Base-by-base conservation (phyloP, 441 rosid species). In the Arabidopsis hybrid region DNA sequence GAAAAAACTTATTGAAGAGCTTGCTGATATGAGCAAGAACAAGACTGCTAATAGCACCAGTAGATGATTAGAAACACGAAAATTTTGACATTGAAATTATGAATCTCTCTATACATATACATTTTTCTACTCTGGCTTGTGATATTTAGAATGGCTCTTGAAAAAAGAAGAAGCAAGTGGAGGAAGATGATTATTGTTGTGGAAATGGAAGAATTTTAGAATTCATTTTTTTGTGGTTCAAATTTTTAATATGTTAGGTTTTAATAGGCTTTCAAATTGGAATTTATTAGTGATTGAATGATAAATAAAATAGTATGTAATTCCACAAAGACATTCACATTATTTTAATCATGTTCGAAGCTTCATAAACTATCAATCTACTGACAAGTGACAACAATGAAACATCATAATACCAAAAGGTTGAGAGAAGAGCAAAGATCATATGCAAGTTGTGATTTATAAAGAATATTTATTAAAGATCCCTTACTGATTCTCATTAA, bases 21-120 rank as follows among this genome's bases (percentile, higher is more conserved):
- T 92, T 36, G 93, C 98, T 3, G 98, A 86, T 77, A 76, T 95
- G 70, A 95, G 93, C 82, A 95, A 92, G 77, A 89, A 84, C 76
- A 91, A 89, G 77, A 85, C 98, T 31, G 92, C 93, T 7, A 84
- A 75, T 74, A 81, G 83, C 70, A 74, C 55, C 73, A 76, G 85
- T 68, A 88, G 97, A 89, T 95, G 51, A 76, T 53, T 61, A 45
- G 51, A 62, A 62, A 36, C 18, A 62, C 64, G 42, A 43, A 56
- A 61, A n/a, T 68, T 69, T 68, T 75, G 74, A 75, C 74, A 68
- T 53, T 45, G 50, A 39, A 62, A 51, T 53, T 61, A 64, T 61
- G 65, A 62, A 42, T 21, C 26, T 52, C 69, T 68, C 26, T 57
- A 35, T 53, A 31, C 47, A 18, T 40, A 32, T 47, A 34, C 64